Evolutionary conservation across 805 yeast genomes (phyloP).

Genomic region (Candida sanyiensis): DNA sequence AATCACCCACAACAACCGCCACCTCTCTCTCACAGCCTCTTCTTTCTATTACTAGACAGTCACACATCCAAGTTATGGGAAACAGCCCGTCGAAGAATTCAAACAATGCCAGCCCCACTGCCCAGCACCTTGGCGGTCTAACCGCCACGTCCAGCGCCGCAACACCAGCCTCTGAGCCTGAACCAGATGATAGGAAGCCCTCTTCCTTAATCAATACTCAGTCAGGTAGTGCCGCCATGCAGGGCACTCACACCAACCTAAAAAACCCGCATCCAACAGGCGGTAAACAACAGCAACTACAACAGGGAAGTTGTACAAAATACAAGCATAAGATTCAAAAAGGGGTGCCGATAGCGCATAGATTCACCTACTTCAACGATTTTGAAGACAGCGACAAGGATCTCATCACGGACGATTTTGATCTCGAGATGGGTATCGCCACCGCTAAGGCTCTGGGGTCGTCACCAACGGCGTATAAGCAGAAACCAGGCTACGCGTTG

Average conservation of each 20-base stretch:
- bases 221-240: slow-evolving; percentile 7
- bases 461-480: slow-evolving; percentile 1
- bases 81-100: slow-evolving; percentile 53
- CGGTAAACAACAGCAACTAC: slow-evolving; percentile 4
- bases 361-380: slow-evolving; percentile 18
- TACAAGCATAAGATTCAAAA: slow-evolving; percentile 20
- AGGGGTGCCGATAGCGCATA: slow-evolving; percentile 9
- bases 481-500: background rate
- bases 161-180: slow-evolving; percentile 33
- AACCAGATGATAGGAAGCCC: slow-evolving; percentile 44
- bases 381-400: slow-evolving; percentile 13
- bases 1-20: background rate
- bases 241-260: slow-evolving; percentile 4
- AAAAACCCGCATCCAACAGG: background rate
- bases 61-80: slow-evolving; percentile 38
- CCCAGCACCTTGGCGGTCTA: slow-evolving; percentile 24
- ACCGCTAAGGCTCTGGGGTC: slow-evolving; percentile 29
- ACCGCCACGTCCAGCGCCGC: slow-evolving; percentile 18
- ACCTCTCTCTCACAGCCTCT: background rate
- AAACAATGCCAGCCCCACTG: slow-evolving; percentile 31
- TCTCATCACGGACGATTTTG: slow-evolving; percentile 15
- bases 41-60: background rate
- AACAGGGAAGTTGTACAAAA: slow-evolving; percentile 20
- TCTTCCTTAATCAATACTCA: slow-evolving; percentile 30
- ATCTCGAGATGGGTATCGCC: slow-evolving; percentile 30